These are phyloP conservation scores for Phlyctochytrium arcticum DNA, from an alignment of 192 early-diverging fungal genomes.

Conservation along the genomic window DNA sequence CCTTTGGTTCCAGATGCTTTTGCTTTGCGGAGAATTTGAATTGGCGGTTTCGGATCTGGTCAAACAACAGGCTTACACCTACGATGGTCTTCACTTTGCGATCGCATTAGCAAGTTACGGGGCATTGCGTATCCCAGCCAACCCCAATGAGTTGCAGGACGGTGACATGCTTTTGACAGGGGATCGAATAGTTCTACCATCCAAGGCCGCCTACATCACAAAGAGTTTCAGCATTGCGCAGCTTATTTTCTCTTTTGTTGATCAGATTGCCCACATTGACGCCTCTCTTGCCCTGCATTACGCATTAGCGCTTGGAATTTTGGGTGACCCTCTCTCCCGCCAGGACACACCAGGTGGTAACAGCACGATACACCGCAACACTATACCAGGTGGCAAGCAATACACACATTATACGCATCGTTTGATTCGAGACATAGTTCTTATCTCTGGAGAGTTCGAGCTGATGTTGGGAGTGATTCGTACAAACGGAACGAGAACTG, in stretches of 20 bases:
- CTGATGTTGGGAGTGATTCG: slow-evolving; percentile 23
- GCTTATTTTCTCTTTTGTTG: slow-evolving; percentile 45
- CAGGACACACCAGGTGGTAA: background rate
- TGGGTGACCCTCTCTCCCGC: slow-evolving; percentile 24
- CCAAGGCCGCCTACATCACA: slow-evolving; percentile 19
- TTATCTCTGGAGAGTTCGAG: slow-evolving; percentile 11
- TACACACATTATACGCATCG: slow-evolving; percentile 49
- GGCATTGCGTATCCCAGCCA: slow-evolving; percentile 65
- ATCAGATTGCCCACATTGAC: slow-evolving; percentile 34
- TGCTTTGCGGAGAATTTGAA: slow-evolving; percentile 91
- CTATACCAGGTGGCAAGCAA: slow-evolving; percentile 34
- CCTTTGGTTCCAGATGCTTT: slow-evolving; percentile 76
- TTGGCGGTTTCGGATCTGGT: slow-evolving; percentile 72
- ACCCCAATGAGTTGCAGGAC: slow-evolving; percentile 39
- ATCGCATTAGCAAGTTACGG: slow-evolving; percentile 77
- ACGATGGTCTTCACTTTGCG: slow-evolving; percentile 91
- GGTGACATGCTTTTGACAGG: slow-evolving; percentile 4
- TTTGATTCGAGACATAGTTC: slow-evolving; percentile 53
- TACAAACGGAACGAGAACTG: slow-evolving; percentile 20
- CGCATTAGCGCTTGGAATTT: slow-evolving; percentile 55
- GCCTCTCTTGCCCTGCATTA: slow-evolving; percentile 60
- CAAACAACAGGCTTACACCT: slow-evolving; percentile 51
- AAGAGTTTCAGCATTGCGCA: slow-evolving; percentile 49
- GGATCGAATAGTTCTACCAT: background rate
- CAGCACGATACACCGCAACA: background rate